phyloP scores from a whole-genome alignment of 495 filamentous ascomycete species.

The Hypoxylon subgilvum region DNA sequence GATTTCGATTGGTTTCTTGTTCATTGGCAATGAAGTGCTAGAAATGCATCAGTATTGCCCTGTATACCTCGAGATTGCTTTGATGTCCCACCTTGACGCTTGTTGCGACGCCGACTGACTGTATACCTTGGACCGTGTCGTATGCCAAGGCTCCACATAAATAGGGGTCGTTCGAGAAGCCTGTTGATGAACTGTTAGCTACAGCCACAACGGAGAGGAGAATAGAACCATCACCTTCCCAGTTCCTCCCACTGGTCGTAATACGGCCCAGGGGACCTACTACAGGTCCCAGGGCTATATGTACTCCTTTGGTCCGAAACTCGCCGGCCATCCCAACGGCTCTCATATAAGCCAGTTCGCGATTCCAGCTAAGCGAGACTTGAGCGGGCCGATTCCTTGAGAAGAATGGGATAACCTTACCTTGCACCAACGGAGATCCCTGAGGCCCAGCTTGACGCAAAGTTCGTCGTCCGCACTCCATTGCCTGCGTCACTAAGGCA shows the following conservation, averaged over 20 bases:
- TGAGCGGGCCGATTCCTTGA: background rate
- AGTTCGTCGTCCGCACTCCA: slow-evolving; percentile 64
- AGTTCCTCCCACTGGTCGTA: slow-evolving; percentile 61
- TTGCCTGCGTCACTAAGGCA: slow-evolving; percentile 70
- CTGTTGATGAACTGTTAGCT: slow-evolving; percentile 25
- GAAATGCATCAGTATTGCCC: slow-evolving; percentile 6
- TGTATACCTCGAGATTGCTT: background rate
- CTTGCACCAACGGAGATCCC: slow-evolving; percentile 66
- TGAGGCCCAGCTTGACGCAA: slow-evolving; percentile 63
- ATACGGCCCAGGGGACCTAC: slow-evolving; percentile 62
- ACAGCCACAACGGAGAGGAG: background rate
- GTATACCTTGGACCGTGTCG: slow-evolving; percentile 57
- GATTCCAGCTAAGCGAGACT: slow-evolving; percentile 61
- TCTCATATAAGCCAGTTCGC: slow-evolving; percentile 54
- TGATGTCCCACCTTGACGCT: slow-evolving; percentile 53
- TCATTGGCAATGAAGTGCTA: slow-evolving; percentile 70
- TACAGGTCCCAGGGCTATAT: slow-evolving; percentile 71
- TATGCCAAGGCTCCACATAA: slow-evolving; percentile 53
- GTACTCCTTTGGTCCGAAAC: slow-evolving; percentile 67
- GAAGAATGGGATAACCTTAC: slow-evolving; percentile 34
- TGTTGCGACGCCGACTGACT: slow-evolving; percentile 61
- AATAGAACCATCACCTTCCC: slow-evolving; percentile 50
- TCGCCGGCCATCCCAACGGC: slow-evolving; percentile 59
- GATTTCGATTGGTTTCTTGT: slow-evolving; percentile 68
- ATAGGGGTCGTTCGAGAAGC: slow-evolving; percentile 58